Base-by-base conservation (phyloP, 1,284 basidiomycete species). In the Ceratobasidium sp. region DNA sequence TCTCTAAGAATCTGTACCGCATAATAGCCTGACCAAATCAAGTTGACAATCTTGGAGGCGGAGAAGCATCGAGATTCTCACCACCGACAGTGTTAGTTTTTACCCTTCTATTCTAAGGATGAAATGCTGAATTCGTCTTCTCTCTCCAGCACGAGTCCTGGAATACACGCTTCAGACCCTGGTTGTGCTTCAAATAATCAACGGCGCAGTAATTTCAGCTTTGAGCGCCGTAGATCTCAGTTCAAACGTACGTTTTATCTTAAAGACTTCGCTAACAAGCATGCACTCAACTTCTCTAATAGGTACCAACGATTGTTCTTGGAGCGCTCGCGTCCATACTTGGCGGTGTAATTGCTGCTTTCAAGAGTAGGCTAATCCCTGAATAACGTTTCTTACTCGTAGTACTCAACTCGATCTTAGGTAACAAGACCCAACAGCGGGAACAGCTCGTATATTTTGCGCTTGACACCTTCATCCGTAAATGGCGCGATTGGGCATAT, bases 401-500 rank as follows among this genome's bases (percentile, higher is more conserved):
- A 46, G 15, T 23, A 6, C 64, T 49, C 18, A 63, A 3, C 20
- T 60, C 7, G 20, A 6, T 13, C 33, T 26, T 46, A 73, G 71
- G 60, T 44, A 73, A 51, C 33, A 73, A 73, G 40, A 63, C 71
- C 40, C 71, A 73, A 33, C 71, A 73, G 39, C 58, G 71, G 6
- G 71, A 73, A 40, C 71, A 73, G 26, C 58, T 73, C n/a, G 49
- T 58, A 9, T 73, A 73, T 42, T 73, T 73, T 63, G 58, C 71
- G 12, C 71, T 73, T 15, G 71, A 73, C 44, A 73, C 71, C 2
- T 73, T 73, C 44, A 63, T 73, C 15, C 71, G 71, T 40, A 73
- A 73, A 44, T 73, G 71, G 71, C 71, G 58, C 26, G 71, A 73
- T 40, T 73, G 71, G 71, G 71, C 71, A 2, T 63, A 73, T 23